phyloP scores from a whole-genome alignment of 768 basidiomycete genomes.

The Suillus alpinus region DNA sequence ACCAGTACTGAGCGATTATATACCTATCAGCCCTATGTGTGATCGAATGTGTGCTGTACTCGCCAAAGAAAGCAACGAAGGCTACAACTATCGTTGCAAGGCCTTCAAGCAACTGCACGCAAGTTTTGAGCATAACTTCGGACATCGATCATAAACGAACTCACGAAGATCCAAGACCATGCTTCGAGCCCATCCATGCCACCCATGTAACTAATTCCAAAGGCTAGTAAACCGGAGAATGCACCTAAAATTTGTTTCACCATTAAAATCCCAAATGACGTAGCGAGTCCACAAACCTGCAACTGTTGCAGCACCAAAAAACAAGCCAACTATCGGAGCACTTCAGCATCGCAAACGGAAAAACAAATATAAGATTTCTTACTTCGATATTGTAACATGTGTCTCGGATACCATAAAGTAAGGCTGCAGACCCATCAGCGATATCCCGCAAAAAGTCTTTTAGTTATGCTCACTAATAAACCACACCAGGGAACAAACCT shows the following conservation, averaged over 20 bases:
- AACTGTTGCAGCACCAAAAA: conserved; percentile 63
- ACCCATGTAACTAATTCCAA: conserved; percentile 51
- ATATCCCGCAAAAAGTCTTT: no score
- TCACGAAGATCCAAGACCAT: conserved; percentile 70
- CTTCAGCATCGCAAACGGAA: background rate
- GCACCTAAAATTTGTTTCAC: conserved; percentile 31
- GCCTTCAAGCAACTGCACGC: conserved; percentile 49
- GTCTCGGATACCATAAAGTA: conserved; percentile 67
- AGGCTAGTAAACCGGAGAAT: conserved; percentile 60
- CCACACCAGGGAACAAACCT: conserved; percentile 70
- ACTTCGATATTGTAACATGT: conserved; percentile 52
- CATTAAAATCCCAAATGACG: background rate
- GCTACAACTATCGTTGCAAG: conserved; percentile 57
- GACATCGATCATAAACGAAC: conserved; percentile 12
- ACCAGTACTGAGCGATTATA: conserved; percentile 44
- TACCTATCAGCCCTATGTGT: background rate
- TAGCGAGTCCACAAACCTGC: conserved; percentile 35
- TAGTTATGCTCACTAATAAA: conserved; percentile 55
- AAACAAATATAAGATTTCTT: background rate
- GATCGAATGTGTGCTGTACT: conserved; percentile 3
- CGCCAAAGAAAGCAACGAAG: conserved; percentile 49
- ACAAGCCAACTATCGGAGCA: conserved; percentile 43
- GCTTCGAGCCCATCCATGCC: conserved; percentile 44
- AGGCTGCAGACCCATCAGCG: conserved; percentile 34
- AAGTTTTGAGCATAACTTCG: conserved; percentile 1